Percentiles rank a stretch among this genome's conserved stretches.
phyloP scores from a whole-genome alignment of 139 green algal genomes.

The Chlorella sp. region DNA sequence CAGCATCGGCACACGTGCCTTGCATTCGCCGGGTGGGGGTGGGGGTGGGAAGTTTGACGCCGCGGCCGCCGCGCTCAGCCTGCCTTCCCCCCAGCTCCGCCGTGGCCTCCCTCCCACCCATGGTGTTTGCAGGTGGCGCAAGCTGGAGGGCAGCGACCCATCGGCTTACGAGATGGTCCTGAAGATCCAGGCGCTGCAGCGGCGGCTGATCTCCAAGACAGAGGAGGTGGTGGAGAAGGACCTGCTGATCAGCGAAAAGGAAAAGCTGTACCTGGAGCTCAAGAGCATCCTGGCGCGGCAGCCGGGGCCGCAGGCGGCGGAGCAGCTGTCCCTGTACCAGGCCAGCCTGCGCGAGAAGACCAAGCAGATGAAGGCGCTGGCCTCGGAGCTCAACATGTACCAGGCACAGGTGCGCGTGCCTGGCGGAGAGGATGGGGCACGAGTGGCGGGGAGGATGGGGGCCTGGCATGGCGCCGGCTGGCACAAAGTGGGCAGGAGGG shows the following conservation, averaged over 20 bases:
- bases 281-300: conserved; percentile 88
- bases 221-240: conserved; percentile 93
- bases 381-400: conserved; percentile 92
- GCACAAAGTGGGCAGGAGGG: background rate
- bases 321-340: conserved; percentile 88
- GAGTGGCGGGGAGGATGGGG: background rate
- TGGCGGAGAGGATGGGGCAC: background rate
- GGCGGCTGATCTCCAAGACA: conserved; percentile 88
- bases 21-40: too few relatives aligned
- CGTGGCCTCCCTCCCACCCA: too few relatives aligned
- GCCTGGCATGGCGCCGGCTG: background rate
- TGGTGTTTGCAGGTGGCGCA: conserved; percentile 79
- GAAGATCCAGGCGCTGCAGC: conserved; percentile 95
- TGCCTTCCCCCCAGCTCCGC: too few relatives aligned
- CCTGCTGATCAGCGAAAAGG: conserved; percentile 88
- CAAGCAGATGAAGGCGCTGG: conserved; percentile 93
- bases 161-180: conserved; percentile 93
- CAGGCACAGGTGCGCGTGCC: conserved; percentile 67
- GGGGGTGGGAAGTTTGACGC: background rate
- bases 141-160: conserved; percentile 92
- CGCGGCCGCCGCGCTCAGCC: too few relatives aligned
- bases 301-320: conserved; percentile 81
- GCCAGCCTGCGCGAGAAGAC: conserved; percentile 86
- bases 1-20: too few relatives aligned
- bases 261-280: conserved; percentile 92